phyloP scores from a whole-genome alignment of 2,329 filamentous ascomycete genomes.

The Xenoacremonium recifei region DNA sequence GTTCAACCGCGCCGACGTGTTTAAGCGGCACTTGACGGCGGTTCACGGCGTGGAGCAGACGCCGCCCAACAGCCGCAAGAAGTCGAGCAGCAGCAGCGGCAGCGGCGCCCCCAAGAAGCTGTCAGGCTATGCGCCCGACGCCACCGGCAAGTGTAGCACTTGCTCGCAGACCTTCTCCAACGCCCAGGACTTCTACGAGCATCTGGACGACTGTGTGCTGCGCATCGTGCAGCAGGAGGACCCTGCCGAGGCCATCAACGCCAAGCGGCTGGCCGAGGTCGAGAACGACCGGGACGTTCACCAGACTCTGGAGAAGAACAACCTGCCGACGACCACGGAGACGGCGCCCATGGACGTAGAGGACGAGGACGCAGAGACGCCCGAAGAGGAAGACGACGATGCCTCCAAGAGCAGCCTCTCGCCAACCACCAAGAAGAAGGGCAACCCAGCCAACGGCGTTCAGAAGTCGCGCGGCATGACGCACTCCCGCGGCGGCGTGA shows the following conservation, averaged over 20 bases:
- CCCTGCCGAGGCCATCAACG: slow-evolving; percentile 67
- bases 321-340: slow-evolving; percentile 48
- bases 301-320: slow-evolving; percentile 63
- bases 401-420: slow-evolving; percentile 45
- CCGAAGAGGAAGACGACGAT: slow-evolving; percentile 53
- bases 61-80: slow-evolving; percentile 87
- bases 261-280: slow-evolving; percentile 63
- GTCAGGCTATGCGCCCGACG: slow-evolving; percentile 69
- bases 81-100: slow-evolving; percentile 40
- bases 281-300: slow-evolving; percentile 62
- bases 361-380: slow-evolving; percentile 50
- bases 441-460: slow-evolving; percentile 54
- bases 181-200: slow-evolving; percentile 97
- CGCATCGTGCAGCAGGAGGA: slow-evolving; percentile 72
- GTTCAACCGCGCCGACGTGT: slow-evolving; percentile 93
- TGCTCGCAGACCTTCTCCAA: slow-evolving; percentile 89
- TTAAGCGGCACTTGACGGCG: slow-evolving; percentile 89
- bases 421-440: slow-evolving; percentile 51
- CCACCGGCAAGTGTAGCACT: slow-evolving; percentile 92
- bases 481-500: slow-evolving; percentile 72
- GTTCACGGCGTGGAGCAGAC: slow-evolving; percentile 93
- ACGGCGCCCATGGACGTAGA: slow-evolving; percentile 45
- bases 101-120: slow-evolving; percentile 65
- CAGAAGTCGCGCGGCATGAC: slow-evolving; percentile 73
- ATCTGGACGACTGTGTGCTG: slow-evolving; percentile 77